Evolutionary conservation across 2,329 filamentous ascomycete genomes (phyloP).

Genomic region (Kalaharituber pfeilii): DNA sequence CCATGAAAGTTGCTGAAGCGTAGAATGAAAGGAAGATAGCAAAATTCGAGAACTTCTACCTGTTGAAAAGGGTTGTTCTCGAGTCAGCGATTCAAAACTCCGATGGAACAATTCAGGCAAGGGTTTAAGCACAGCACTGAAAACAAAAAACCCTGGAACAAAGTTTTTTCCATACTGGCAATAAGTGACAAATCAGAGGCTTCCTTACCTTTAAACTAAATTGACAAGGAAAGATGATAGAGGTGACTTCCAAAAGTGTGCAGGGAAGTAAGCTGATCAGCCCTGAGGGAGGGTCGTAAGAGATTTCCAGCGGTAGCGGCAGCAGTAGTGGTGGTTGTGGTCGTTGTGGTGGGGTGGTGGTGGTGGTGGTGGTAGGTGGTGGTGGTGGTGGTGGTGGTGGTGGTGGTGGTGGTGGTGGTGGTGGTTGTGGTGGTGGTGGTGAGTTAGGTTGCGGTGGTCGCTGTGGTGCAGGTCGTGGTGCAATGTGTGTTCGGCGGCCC

Average conservation of each 20-base stretch:
- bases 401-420: neutral
- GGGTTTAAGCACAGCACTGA: too few relatives aligned
- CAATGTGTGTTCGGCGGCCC: neutral
- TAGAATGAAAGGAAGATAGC: too few relatives aligned
- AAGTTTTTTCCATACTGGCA: neutral
- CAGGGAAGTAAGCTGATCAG: neutral
- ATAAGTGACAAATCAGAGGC: neutral
- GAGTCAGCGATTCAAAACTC: neutral
- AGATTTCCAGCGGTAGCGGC: too few relatives aligned
- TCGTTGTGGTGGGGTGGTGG: too few relatives aligned
- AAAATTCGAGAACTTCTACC: too few relatives aligned
- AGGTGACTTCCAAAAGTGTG: neutral
- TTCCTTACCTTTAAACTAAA: neutral
- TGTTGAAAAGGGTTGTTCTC: too few relatives aligned
- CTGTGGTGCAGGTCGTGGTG: neutral
- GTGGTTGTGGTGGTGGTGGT: too few relatives aligned
- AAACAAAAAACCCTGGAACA: neutral
- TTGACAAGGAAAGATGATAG: neutral
- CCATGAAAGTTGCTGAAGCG: too few relatives aligned
- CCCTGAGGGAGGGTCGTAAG: neutral
- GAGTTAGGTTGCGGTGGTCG: neutral
- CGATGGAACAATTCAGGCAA: too few relatives aligned
- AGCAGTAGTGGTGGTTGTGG: neutral
- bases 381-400: neutral
- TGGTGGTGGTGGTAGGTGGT: too few relatives aligned